Conservation (phyloP, 768 basidiomycete species). For the Suillus spraguei region DNA sequence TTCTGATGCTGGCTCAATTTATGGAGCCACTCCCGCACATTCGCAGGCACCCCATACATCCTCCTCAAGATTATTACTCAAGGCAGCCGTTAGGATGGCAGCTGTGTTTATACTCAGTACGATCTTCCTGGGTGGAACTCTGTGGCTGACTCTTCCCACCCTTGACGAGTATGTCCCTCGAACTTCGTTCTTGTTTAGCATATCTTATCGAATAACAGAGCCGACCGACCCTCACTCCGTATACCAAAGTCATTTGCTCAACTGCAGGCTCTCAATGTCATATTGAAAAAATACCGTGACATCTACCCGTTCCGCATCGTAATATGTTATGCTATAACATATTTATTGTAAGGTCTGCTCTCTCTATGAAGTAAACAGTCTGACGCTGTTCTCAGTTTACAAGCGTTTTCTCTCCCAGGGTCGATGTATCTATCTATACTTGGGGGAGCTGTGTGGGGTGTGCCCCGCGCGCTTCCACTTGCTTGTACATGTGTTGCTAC, state of each 20-base stretch:
- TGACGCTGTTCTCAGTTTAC: conserved; percentile 57
- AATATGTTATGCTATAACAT: conserved; percentile 85
- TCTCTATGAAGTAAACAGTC: conserved; percentile 12
- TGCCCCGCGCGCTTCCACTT: conserved; percentile 82
- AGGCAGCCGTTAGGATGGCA: conserved; percentile 84
- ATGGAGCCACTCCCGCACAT: conserved; percentile 53
- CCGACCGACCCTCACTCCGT: conserved; percentile 73
- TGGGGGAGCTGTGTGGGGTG: conserved; percentile 94
- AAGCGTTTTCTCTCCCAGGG: conserved; percentile 95
- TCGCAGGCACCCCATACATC: conserved; percentile 32
- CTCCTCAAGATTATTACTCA: conserved; percentile 64
- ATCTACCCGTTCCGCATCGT: conserved; percentile 86
- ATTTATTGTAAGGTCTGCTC: conserved; percentile 77
- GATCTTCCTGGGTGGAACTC: conserved; percentile 67
- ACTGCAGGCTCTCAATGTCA: conserved; percentile 80
- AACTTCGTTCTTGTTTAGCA: conserved; percentile 1
- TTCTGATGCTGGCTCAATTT: conserved; percentile 40
- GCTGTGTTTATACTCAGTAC: conserved; percentile 73
- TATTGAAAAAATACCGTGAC: conserved; percentile 90
- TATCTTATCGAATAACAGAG: conserved; percentile 45
- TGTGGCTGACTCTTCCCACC: conserved; percentile 82
- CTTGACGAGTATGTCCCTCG: conserved; percentile 66
- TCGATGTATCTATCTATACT: conserved; percentile 98
- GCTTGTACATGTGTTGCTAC: conserved; percentile 90
- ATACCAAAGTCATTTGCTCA: conserved; percentile 89